Base-by-base conservation (phyloP, 2,329 filamentous ascomycete genomes). In the Fusarium sp. region DNA sequence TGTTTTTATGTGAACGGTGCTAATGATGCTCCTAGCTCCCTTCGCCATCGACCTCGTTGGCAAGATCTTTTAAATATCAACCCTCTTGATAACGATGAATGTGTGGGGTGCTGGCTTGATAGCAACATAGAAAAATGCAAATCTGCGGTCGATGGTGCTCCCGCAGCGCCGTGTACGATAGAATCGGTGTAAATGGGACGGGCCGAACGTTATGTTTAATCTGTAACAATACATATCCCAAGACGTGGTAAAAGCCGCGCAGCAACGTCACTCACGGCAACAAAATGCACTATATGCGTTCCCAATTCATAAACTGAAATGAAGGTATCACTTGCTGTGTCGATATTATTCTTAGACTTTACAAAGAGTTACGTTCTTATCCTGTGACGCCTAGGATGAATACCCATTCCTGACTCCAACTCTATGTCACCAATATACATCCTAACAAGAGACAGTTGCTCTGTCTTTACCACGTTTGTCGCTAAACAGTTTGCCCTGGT, bases 41-140 rank as follows among this genome's bases (percentile, higher is more conserved):
- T 90, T 90, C 76, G 84, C 86, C 71, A 83, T 90, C 76, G 86
- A 90, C 67, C 84, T 85, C 73, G 80, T 83, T 61, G 82, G 82
- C 76, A 81, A 81, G 76, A 76, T 85, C 75, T 81, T 84, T 62
- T 85, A 83, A 44, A 45, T 18, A 48, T 26, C 44, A 49, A 48
- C 27, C 20, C 41, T 37, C 35, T 48, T 38, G 40, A 44, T 32
- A 40, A 46, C 30, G 23, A 32, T 38, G 45, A 60, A 55, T 41
- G n/a, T 49, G 48, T 30, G 40, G 41, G 37, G 44, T 67, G 50
- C 49, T 42, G 42, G 50, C 46, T 60, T 58, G 44, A 57, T 64
- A 41, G 59, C 55, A 53, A 54, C 52, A 50, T 46, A 50, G 30
- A 30, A 57, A 42, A n/a, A 52, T 60, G 56, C 42, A 66, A 35